Base-by-base conservation (phyloP, 1,284 basidiomycete genomes). In the Heliocybe sulcata region DNA sequence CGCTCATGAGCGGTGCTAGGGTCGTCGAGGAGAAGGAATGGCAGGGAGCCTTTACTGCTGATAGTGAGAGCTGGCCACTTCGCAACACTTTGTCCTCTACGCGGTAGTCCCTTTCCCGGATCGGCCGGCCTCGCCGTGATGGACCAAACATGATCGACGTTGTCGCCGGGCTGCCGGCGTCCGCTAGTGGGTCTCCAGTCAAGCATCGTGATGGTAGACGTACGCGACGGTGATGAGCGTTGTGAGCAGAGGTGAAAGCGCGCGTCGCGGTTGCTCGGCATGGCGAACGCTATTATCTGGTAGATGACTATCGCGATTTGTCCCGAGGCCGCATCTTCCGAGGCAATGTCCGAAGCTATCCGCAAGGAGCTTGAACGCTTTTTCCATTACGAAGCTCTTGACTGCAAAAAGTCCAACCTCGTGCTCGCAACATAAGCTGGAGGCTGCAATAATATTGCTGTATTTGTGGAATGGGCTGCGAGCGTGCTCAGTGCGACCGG, bases 31-130 rank as follows among this genome's bases (percentile, higher is more conserved):
- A 25, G 47, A 49, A 25, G 23, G 20, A 49, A 9, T 49, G 14
- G 22, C 23, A 42, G 16, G 8, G 19, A 20, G 38, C 38, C 38
- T 42, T 42, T 42, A 42, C n/a, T 42, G 38, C 38, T 6, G 12
- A n/a, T 16, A 16, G 38, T 42, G 38, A 42, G n/a, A 42, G 38
- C 8, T 42, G 38, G 38, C 38, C 19, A 20, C 4, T n/a, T 35
- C 33, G 33, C 4, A 42, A n/a, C 16, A 42, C 47, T 49, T 49
- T 49, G 47, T 49, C 23, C 47, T 25, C 47, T 49, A 49, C 23
- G 22, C 47, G 47, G 47, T 49, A 49, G 27, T 20, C 22, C 14
- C 20, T 16, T 20, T 6, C 38, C 33, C 33, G 33, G 33, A 16
- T 35, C 38, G 38, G 38, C 38, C 38, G 38, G 38, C 38, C 8